phyloP scores from a whole-genome alignment of 129 eudicot species.

The Dittrichia graveolens region DNA sequence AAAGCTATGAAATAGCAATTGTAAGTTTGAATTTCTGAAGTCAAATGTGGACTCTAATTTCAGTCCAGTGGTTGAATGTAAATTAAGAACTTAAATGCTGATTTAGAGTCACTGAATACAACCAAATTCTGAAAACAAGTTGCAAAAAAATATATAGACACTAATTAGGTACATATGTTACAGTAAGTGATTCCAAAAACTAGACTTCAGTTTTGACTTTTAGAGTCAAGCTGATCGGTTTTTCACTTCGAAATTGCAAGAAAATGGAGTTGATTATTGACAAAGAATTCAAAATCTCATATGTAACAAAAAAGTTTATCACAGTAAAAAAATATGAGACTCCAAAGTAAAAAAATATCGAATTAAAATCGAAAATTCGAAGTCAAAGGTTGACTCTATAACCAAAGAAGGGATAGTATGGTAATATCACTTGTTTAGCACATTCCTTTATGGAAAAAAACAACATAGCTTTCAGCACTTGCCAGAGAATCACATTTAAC shows the following conservation, averaged over 20 bases:
- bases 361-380: not conserved
- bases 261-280: not conserved
- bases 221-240: slow-evolving; percentile 17
- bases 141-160: slow-evolving; percentile 3
- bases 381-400: slow-evolving; percentile 1
- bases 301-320: not conserved
- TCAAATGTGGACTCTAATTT: slow-evolving; percentile 19
- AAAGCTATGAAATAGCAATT: not conserved
- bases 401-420: slow-evolving; percentile 18
- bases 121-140: slow-evolving; percentile 30
- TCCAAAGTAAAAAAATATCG: not conserved
- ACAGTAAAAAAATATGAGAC: slow-evolving; percentile 4
- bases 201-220: slow-evolving; percentile 13
- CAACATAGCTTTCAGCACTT: slow-evolving; percentile 17
- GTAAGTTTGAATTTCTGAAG: slow-evolving; percentile 13
- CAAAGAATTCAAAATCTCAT: not conserved
- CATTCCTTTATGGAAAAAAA: slow-evolving; percentile 9
- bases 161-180: slow-evolving; percentile 15
- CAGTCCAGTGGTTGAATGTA: slow-evolving; percentile 11
- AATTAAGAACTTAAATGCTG: not conserved
- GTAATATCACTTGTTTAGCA: slow-evolving; percentile 17
- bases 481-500: slow-evolving; percentile 32
- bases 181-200: slow-evolving; percentile 22
- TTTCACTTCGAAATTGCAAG: slow-evolving; percentile 3
- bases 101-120: slow-evolving; percentile 13